These are phyloP conservation scores for Seiridium cupressi DNA, from an alignment of 2,329 filamentous ascomycete genomes.

Conservation along the genomic window DNA sequence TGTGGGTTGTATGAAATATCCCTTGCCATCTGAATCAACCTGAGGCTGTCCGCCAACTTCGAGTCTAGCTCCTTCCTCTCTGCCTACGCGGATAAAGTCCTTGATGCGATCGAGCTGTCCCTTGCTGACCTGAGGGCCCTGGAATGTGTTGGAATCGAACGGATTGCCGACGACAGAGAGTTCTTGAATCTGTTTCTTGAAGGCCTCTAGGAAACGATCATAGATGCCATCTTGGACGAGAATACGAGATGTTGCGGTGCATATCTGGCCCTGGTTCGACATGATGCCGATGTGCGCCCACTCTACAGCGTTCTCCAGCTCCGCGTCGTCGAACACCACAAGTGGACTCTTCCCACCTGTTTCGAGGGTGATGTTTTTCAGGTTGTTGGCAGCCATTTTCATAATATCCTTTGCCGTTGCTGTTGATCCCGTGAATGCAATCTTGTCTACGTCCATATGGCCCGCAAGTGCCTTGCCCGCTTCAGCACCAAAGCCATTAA, in stretches of 20 bases:
- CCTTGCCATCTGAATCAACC: conserved; percentile 28
- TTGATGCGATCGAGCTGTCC: conserved; percentile 69
- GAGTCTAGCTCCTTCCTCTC: conserved; percentile 66
- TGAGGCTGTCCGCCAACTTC: conserved; percentile 51
- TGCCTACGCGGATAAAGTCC: conserved; percentile 68
- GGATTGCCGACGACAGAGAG: conserved; percentile 66
- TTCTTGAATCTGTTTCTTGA: conserved; percentile 56
- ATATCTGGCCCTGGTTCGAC: conserved; percentile 65
- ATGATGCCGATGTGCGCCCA: conserved; percentile 50
- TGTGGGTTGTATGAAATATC: conserved; percentile 45
- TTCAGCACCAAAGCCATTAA: conserved; percentile 69
- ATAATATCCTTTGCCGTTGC: conserved; percentile 71
- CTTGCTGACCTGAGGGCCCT: conserved; percentile 73
- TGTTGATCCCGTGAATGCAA: conserved; percentile 78
- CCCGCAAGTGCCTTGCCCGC: conserved; percentile 67
- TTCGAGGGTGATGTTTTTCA: conserved; percentile 67
- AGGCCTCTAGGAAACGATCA: conserved; percentile 63
- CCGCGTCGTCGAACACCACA: conserved; percentile 63
- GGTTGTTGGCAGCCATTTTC: conserved; percentile 65
- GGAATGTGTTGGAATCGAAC: conserved; percentile 67
- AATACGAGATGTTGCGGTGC: conserved; percentile 63
- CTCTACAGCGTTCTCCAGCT: conserved; percentile 67
- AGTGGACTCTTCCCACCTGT: conserved; percentile 67
- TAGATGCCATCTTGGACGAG: conserved; percentile 61
- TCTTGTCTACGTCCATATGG: conserved; percentile 70